These are phyloP conservation scores for Leccinum ochraceum DNA, from an alignment of 768 basidiomycete genomes.

Conservation along the genomic window DNA sequence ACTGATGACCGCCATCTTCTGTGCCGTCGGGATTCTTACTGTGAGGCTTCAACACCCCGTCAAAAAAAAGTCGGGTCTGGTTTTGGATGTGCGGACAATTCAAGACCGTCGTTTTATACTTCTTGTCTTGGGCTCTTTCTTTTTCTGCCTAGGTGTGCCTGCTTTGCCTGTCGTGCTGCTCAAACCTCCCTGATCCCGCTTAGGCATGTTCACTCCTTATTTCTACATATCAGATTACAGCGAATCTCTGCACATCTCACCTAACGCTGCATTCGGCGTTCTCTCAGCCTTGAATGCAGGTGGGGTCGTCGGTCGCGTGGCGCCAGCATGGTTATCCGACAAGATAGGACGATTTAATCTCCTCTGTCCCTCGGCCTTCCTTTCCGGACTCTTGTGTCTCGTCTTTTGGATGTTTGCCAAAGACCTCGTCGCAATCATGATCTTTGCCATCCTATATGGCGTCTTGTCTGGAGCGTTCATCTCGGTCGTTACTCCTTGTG, in stretches of 20 bases:
- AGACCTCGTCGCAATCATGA: constrained; percentile 41
- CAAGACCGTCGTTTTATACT: constrained; percentile 54
- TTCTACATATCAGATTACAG: constrained; percentile 70
- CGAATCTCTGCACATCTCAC: constrained; percentile 38
- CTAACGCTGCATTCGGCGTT: constrained; percentile 49
- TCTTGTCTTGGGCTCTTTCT: constrained; percentile 52
- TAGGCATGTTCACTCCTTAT: constrained; percentile 72
- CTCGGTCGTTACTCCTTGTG: constrained; percentile 64
- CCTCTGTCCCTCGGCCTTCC: constrained; percentile 60
- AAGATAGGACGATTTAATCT: constrained; percentile 66
- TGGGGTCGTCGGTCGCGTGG: constrained; percentile 62
- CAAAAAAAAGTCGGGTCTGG: constrained; percentile 19
- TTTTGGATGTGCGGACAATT: constrained; percentile 34
- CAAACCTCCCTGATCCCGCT: constrained; percentile 4
- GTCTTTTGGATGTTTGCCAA: constrained; percentile 55
- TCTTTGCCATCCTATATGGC: constrained; percentile 60
- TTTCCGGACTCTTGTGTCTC: constrained; percentile 61
- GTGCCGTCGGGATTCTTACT: constrained; percentile 46
- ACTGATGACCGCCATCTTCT: constrained; percentile 49
- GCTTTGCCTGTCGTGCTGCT: constrained; percentile 1
- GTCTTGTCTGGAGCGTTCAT: constrained; percentile 70
- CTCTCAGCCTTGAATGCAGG: constrained; percentile 72
- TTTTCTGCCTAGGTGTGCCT: constrained; percentile 60
- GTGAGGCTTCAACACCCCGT: constrained; percentile 38
- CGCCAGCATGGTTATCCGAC: constrained; percentile 66